phyloP scores from a whole-genome alignment of 495 filamentous ascomycete genomes.

The Penicillium nucicola region DNA sequence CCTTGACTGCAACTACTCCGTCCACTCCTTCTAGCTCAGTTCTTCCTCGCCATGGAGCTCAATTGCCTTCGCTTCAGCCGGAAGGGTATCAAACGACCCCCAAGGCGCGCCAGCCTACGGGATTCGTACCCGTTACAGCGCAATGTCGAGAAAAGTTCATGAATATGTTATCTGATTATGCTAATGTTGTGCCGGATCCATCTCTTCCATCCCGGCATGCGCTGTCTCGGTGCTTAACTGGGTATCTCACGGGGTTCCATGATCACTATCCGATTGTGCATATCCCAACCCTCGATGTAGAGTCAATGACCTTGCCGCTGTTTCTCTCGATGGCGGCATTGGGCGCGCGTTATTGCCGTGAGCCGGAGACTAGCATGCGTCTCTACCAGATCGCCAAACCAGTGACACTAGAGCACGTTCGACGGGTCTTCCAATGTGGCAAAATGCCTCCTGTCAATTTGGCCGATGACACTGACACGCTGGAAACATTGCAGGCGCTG shows the following conservation, averaged over 20 bases:
- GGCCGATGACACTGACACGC: slow-evolving; percentile 22
- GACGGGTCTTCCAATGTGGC: slow-evolving; percentile 28
- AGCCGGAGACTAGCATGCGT: slow-evolving; percentile 38
- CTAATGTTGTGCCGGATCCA: slow-evolving; percentile 36
- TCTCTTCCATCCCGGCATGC: slow-evolving; percentile 55
- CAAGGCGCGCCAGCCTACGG: slow-evolving; percentile 28
- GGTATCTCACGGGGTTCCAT: slow-evolving; percentile 65
- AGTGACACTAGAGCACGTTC: slow-evolving; percentile 37
- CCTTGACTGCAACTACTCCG: slow-evolving; percentile 10
- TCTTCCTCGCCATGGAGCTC: slow-evolving; percentile 36
- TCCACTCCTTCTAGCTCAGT: slow-evolving; percentile 34
- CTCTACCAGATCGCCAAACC: slow-evolving; percentile 49
- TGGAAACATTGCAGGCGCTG: slow-evolving; percentile 33
- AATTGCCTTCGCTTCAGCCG: slow-evolving; percentile 38
- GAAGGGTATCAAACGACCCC: slow-evolving; percentile 30
- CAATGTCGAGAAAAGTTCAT: slow-evolving; percentile 35
- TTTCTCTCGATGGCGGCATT: slow-evolving; percentile 62
- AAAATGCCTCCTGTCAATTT: slow-evolving; percentile 13
- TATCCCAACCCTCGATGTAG: slow-evolving; percentile 56
- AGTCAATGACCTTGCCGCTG: slow-evolving; percentile 54
- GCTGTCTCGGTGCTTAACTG: slow-evolving; percentile 61
- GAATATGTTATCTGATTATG: slow-evolving; percentile 19
- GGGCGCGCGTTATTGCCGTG: slow-evolving; percentile 60
- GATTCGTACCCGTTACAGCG: slow-evolving; percentile 33
- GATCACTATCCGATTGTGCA: slow-evolving; percentile 69